Percentiles rank a stretch among this genome's conserved stretches.
phyloP scores from a whole-genome alignment of 345 rosid species.

The Rhizophora apiculata region DNA sequence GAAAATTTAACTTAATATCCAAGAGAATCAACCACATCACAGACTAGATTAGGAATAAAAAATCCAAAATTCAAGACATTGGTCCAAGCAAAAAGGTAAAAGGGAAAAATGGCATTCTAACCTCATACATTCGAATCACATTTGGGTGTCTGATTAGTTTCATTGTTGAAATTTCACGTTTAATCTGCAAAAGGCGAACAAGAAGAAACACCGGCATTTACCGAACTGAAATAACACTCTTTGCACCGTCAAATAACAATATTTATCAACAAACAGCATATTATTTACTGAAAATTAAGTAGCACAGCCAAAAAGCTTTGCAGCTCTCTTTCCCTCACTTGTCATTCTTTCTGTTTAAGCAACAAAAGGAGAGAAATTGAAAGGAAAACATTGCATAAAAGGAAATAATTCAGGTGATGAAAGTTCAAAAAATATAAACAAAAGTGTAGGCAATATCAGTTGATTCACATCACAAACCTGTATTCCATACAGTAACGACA shows the following conservation, averaged over 20 bases:
- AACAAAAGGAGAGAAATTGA: no score
- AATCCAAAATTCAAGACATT: neutral
- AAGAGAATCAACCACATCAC: neutral
- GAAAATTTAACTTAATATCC: neutral
- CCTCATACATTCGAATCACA: constrained; percentile 96
- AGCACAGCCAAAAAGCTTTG: neutral
- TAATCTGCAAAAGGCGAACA: constrained; percentile 51
- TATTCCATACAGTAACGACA: no score
- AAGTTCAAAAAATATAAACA: no score
- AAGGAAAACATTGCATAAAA: no score
- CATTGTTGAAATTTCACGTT: constrained; percentile 95
- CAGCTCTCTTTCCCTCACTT: no score
- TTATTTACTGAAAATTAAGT: neutral
- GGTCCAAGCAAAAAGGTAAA: neutral
- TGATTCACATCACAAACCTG: no score
- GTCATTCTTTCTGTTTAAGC: no score
- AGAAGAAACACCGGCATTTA: neutral
- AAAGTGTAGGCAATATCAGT: no score
- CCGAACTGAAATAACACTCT: neutral
- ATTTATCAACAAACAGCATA: neutral
- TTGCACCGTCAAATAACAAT: neutral
- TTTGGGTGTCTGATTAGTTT: constrained; percentile 88
- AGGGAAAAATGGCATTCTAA: constrained; percentile 27
- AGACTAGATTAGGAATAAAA: neutral
- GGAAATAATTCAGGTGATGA: no score